phyloP scores from a whole-genome alignment of 176 grass and related monocot genomes.

The Musa troglodytarum region DNA sequence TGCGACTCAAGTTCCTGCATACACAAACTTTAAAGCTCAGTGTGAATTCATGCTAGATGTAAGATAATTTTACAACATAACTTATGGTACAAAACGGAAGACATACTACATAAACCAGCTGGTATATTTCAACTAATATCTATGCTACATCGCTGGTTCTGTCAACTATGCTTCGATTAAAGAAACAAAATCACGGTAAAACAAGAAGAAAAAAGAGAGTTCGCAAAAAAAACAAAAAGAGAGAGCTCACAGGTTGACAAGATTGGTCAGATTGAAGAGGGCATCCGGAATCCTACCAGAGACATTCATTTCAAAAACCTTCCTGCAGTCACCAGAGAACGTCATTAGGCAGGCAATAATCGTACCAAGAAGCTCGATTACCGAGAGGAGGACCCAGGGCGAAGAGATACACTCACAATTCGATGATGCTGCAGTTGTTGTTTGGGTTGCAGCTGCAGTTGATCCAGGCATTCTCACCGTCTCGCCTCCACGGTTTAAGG shows the following conservation, averaged over 20 bases:
- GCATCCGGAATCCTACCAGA: conserved; percentile 17
- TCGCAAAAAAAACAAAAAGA: no score
- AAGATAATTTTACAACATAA: not conserved
- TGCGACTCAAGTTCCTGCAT: conserved; percentile 21
- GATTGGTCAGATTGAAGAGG: conserved; percentile 36
- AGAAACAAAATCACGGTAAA: not conserved
- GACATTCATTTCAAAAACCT: conserved; percentile 28
- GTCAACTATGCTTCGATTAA: not conserved
- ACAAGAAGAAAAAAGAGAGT: not conserved
- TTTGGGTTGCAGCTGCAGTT: not conserved
- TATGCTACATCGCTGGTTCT: not conserved
- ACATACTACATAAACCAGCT: not conserved
- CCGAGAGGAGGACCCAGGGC: not conserved
- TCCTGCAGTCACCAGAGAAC: conserved; percentile 23
- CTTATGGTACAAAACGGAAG: not conserved
- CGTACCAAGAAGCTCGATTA: not conserved
- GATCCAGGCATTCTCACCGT: not conserved
- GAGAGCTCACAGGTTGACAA: conserved; percentile 41
- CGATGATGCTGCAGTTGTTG: not conserved
- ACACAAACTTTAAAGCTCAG: conserved; percentile 1
- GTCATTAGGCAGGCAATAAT: not conserved
- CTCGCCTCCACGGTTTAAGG: not conserved
- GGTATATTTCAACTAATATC: not conserved
- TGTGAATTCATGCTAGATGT: not conserved
- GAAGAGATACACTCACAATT: not conserved